phyloP scores from a whole-genome alignment of 2,329 filamentous ascomycete species.

The Claviceps humidiphila region DNA sequence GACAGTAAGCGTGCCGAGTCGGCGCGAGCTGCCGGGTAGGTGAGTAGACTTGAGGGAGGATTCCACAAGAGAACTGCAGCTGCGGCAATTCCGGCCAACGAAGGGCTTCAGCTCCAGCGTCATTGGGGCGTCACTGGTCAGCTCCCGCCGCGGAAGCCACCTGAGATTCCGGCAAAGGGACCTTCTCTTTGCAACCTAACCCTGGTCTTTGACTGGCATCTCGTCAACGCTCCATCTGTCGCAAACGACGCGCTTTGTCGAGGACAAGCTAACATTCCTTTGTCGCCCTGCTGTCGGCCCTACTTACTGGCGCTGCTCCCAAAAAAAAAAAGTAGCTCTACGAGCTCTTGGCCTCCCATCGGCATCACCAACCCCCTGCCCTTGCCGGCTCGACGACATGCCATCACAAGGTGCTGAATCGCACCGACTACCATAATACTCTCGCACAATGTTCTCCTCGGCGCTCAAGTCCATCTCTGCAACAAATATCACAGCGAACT shows the following conservation, averaged over 20 bases:
- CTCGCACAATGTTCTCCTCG: constrained; percentile 66
- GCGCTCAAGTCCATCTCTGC: constrained; percentile 87
- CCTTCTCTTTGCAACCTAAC: neutral
- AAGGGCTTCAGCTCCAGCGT: neutral
- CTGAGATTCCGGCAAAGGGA: no score
- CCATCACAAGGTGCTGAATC: constrained; percentile 11
- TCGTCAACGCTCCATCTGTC: neutral
- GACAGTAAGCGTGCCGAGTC: no score
- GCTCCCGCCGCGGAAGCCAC: neutral
- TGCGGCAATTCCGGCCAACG: constrained; percentile 1
- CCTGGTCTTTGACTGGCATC: neutral
- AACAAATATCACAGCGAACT: constrained; percentile 84
- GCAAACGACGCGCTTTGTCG: neutral
- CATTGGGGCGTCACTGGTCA: neutral
- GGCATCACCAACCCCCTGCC: neutral
- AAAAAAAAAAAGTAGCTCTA: neutral
- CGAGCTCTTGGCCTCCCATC: neutral
- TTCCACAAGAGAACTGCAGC: neutral
- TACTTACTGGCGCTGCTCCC: neutral
- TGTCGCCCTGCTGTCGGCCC: neutral
- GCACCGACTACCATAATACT: constrained; percentile 7
- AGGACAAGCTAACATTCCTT: neutral
- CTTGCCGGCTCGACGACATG: constrained; percentile 12
- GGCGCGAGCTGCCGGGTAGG: neutral
- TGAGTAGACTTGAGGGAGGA: neutral